A percentile compares a stretch with the other conserved stretches of the same genome.
These are phyloP conservation scores for Grosmannia serpens DNA, from an alignment of 2,329 filamentous ascomycete genomes.

Conservation along the genomic window DNA sequence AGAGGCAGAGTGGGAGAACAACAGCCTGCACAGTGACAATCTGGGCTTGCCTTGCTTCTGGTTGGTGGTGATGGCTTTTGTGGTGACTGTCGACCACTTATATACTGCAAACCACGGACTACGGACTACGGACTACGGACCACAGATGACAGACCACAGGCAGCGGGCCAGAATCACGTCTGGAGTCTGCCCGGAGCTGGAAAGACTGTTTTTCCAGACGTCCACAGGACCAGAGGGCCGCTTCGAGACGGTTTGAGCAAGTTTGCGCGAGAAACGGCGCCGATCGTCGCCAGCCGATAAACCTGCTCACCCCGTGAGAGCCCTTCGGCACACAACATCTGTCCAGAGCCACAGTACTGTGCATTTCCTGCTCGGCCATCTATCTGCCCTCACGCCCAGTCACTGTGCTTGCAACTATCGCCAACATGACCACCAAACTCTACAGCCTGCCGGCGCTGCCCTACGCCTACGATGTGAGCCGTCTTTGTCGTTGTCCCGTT, in stretches of 20 bases:
- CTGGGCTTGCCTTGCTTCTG: background rate
- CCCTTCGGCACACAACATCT: background rate
- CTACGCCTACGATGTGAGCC: conserved; percentile 21
- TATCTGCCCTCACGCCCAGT: background rate
- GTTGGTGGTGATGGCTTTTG: background rate
- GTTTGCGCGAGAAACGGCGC: conserved; percentile 7
- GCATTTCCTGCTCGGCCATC: background rate
- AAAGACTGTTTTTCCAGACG: no score
- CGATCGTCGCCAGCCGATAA: background rate
- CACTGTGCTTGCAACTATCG: background rate
- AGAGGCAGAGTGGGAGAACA: no score
- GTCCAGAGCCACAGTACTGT: background rate
- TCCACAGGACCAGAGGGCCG: no score
- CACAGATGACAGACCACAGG: no score
- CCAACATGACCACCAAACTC: conserved; percentile 7
- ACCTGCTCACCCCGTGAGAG: background rate
- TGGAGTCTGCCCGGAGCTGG: no score
- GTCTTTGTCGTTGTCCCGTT: background rate
- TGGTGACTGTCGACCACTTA: background rate
- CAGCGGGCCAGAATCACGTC: no score
- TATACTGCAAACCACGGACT: background rate
- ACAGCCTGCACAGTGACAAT: background rate
- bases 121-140: no score
- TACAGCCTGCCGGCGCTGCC: conserved; percentile 20
- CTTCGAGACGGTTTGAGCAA: conserved; percentile 11